A percentile compares a stretch with the other conserved stretches of the same genome.
Evolutionary conservation across 768 basidiomycete species (phyloP).

Genomic region (Boletus barrowsii): DNA sequence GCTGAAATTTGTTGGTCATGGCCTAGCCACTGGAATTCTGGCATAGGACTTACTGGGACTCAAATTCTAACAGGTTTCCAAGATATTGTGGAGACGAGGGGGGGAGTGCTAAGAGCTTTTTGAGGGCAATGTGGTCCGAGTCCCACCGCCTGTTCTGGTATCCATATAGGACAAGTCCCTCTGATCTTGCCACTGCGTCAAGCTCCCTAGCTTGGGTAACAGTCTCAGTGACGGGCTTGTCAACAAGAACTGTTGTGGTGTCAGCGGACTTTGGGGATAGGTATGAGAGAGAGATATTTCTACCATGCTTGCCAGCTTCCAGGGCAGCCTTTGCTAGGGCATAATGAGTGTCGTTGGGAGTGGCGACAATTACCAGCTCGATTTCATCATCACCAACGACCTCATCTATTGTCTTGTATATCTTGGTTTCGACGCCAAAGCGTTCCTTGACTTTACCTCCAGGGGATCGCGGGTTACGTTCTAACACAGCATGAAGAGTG

Average conservation of each 20-base stretch:
- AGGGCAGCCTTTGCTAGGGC: slow-evolving; percentile 60
- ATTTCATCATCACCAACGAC: slow-evolving; percentile 62
- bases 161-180: slow-evolving; percentile 62
- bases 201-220: slow-evolving; percentile 58
- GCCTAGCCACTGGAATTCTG: neutral
- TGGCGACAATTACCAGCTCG: slow-evolving; percentile 66
- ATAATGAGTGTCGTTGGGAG: slow-evolving; percentile 75
- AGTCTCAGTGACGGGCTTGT: slow-evolving; percentile 73
- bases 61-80: slow-evolving; percentile 66
- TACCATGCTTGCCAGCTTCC: slow-evolving; percentile 72
- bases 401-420: slow-evolving; percentile 58
- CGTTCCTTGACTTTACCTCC: slow-evolving; percentile 65
- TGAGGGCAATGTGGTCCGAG: slow-evolving; percentile 70
- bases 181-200: slow-evolving; percentile 52
- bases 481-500: slow-evolving; percentile 69
- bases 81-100: slow-evolving; percentile 49
- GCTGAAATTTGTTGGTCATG: slow-evolving; percentile 33
- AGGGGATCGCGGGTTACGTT: slow-evolving; percentile 59
- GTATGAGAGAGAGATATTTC: slow-evolving; percentile 6
- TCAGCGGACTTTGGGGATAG: neutral
- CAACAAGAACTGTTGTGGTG: slow-evolving; percentile 58
- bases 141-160: slow-evolving; percentile 80
- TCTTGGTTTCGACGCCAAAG: slow-evolving; percentile 56
- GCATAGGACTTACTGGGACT: slow-evolving; percentile 58
- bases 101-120: slow-evolving; percentile 54